Base-by-base conservation (phyloP, 495 filamentous ascomycete genomes). In the Parachaetomium inaequale region DNA sequence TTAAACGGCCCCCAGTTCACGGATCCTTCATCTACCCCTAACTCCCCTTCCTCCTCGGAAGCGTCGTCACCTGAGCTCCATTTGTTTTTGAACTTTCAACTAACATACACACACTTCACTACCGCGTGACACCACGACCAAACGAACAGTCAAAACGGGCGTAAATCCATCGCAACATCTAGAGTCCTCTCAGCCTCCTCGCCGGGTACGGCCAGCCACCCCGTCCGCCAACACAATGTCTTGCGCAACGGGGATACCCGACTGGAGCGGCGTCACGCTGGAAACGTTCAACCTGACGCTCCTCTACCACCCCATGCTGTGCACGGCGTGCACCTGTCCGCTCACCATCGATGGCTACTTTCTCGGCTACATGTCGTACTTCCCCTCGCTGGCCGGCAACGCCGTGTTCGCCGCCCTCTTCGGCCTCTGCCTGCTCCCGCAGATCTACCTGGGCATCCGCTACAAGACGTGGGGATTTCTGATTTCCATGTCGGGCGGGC, bases 341-440 rank as follows among this genome's bases (percentile, higher is more conserved):
- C 61, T 63, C 55, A 28, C 45, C n/a, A 53, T 63, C 28, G 47
- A 63, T 8, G 61, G 61, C 46, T 21, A 26, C 45, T n/a, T 36
- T 6, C 21, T 58, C 23, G 61, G 61, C 25, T 23, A 15, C 46
- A 63, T 58, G 55, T 15, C 46, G 1, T 72, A 72, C 42, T 64
- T 64, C 50, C 69, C 71, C 52, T 65, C 60, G 25, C 45, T 72
- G 3, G 62, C 58, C 12, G 67, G 67, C 19, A 75, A 75, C 58
- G 68, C 65, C 31, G 15, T 65, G 34, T 74, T 72, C 26, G 57
- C 69, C 26, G 63, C 66, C 26, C 28, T 71, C 51, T 75, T 75
- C 52, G 54, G 54, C 25, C 23, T 70, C 25, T 66, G 64, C 17
- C 45, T 71, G 38, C 58, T 74, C 26, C 42, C 54, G 7, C 67